phyloP scores from a whole-genome alignment of 1,139 yeast species.

The Arxiozyma bovina region DNA sequence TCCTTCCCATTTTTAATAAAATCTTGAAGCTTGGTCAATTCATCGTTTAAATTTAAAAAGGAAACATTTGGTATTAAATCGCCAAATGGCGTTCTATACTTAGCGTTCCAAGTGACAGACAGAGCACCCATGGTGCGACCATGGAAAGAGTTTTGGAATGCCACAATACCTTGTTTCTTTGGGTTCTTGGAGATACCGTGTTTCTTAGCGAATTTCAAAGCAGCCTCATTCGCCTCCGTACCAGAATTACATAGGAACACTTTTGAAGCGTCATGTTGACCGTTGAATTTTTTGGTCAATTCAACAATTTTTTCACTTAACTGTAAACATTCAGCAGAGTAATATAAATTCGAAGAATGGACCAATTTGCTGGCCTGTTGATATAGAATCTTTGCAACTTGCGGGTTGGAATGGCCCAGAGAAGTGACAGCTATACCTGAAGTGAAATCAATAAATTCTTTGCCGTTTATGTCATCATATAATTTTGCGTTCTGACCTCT shows the following conservation, averaged over 20 bases:
- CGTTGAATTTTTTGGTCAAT: conserved; percentile 61
- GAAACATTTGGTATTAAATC: conserved; percentile 84
- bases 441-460: conserved; percentile 77
- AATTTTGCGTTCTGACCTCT: conserved; percentile 27
- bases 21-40: conserved; percentile 21
- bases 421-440: conserved; percentile 98
- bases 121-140: conserved; percentile 93
- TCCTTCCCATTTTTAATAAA: conserved; percentile 45
- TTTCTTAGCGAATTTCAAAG: conserved; percentile 88
- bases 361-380: conserved; percentile 67
- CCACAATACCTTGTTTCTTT: conserved; percentile 64
- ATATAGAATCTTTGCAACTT: conserved; percentile 56
- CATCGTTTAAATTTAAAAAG: conserved; percentile 26
- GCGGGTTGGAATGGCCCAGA: conserved; percentile 76
- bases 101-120: conserved; percentile 84
- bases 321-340: conserved; percentile 77
- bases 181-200: conserved; percentile 51
- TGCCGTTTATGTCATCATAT: conserved; percentile 55
- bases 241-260: conserved; percentile 93
- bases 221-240: conserved; percentile 97
- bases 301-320: conserved; percentile 64
- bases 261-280: conserved; percentile 68
- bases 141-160: conserved; percentile 86
- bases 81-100: conserved; percentile 82
- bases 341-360: conserved; percentile 79